Base-by-base conservation (phyloP, 2,329 filamentous ascomycete genomes). In the Lachnellula subtilissima region DNA sequence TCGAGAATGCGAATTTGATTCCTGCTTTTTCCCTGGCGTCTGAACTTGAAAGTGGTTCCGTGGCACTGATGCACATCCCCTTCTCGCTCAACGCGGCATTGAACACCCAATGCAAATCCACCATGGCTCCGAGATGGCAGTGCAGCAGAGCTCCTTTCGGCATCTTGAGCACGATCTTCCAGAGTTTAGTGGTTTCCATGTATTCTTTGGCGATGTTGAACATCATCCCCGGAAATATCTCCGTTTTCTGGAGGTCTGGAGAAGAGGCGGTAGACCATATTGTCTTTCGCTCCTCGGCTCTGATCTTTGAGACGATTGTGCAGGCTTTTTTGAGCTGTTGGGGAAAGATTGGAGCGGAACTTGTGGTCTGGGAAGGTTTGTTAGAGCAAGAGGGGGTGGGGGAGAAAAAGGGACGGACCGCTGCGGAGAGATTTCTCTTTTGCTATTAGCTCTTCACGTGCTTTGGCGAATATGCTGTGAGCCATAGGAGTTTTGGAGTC, bases 131-230 rank as follows among this genome's bases (percentile, higher is more conserved):
- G 65, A 94, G 75, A 71, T 97, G 91, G 47, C 89, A 89, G 73
- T 97, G 91, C 58, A 95, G 74, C n/a, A 95, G 76, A 9, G 85
- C 78, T 15, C 92, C 93, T 72, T 97, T 97, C 40, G 93, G 93
- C 88, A 97, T 89, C 57, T 76, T 81, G 54, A 84, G 81, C 6
- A 96, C 81, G 63, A 96, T 93, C 57, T 83, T 80, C 89, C 89
- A 97, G 15, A 96, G 78, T 66, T 85, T 84, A 7, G 89, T 94
- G 63, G 78, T 78, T 71, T 95, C 88, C 82, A 96, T 92, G 45
- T 84, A 83, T 12, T 84, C 81, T 72, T 90, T 92, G 64, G 89
- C 90, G 28, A 91, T 78, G 39, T 83, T 86, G 74, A 96, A 96
- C 86, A 94, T 92, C 86, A 95, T 95, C 15, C 91, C 91, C 1